A percentile compares a stretch with the other conserved stretches of the same genome.
These are phyloP conservation scores for Sclerotinia glacialis DNA, from an alignment of 2,329 filamentous ascomycete species.

Conservation along the genomic window DNA sequence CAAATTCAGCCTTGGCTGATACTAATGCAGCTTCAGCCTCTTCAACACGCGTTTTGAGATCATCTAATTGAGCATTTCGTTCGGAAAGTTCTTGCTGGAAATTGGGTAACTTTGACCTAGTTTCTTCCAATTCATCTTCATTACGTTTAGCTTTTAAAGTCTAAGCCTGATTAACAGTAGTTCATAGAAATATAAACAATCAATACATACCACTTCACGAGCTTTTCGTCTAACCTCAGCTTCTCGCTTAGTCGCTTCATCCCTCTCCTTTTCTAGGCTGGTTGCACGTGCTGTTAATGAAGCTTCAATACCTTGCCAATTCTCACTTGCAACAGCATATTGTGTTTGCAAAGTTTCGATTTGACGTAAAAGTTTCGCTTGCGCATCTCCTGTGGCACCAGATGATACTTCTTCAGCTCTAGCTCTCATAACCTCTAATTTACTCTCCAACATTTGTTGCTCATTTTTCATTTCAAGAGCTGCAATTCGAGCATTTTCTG, in stretches of 20 bases:
- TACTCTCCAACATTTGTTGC: conserved; percentile 73
- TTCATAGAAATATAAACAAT: neutral
- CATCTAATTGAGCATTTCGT: conserved; percentile 57
- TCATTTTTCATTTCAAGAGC: conserved; percentile 83
- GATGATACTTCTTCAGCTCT: conserved; percentile 88
- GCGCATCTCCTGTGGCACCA: conserved; percentile 74
- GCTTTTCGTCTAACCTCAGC: conserved; percentile 86
- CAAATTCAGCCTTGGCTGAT: conserved; percentile 54
- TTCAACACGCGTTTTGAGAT: conserved; percentile 62
- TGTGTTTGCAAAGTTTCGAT: conserved; percentile 95
- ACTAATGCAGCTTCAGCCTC: conserved; percentile 63
- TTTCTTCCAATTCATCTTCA: conserved; percentile 79
- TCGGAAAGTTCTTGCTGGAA: conserved; percentile 62
- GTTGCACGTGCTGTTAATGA: conserved; percentile 75
- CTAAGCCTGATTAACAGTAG: conserved; percentile 44
- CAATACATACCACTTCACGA: conserved; percentile 68
- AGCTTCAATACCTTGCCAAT: conserved; percentile 95
- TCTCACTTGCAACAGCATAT: conserved; percentile 89
- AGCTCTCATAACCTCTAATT: conserved; percentile 81
- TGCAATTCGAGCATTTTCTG: conserved; percentile 63
- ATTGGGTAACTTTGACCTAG: conserved; percentile 60
- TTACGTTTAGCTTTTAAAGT: conserved; percentile 58
- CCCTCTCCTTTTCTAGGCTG: conserved; percentile 82
- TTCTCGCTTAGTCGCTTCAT: conserved; percentile 80
- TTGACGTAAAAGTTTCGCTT: conserved; percentile 86